Base-by-base conservation (phyloP, 73 alveolate species). In the Stentor roeselii region DNA sequence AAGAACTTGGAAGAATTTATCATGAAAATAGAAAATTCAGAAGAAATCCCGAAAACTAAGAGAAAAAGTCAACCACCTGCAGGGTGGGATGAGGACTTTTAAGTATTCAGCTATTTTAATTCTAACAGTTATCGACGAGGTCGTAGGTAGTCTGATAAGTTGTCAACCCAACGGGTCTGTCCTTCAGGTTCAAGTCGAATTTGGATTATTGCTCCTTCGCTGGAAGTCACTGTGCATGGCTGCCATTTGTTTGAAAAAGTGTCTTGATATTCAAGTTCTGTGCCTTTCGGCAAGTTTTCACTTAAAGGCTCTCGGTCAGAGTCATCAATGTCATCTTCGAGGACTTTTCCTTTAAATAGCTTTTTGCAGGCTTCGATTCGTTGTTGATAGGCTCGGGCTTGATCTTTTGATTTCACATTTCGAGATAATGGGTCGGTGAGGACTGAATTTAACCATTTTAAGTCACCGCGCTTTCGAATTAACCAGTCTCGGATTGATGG, bases 401-500 rank as follows among this genome's bases (percentile, higher is more conserved):
- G 67, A 11, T 50, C 67, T 50, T 50, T 50, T 11, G 30, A 11
- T 50, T 50, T 50, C 6, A 6, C 21, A 50, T 21, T 50, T 21
- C 67, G 6, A 50, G 6, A 11, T 50, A 50, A 50, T 11, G 67
- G 21, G 84, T 85, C 77, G 36, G 76, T 84, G 84, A 32, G 82
- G 75, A 36, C 41, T 38, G n/a, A 78, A 76, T 36, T 58, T 59
- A 32, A 75, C 76, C 67, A 32, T 38, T 27, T 83, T 40, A 42
- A 60, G 21, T 59, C 83, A 59, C 14, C 30, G 39, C 50, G 78
- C 11, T 50, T 39, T 38, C 34, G 59, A 86, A 15, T 60, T 59
- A 30, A 60, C 86, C 74, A 34, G 61, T 75, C 75, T 82, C 83
- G 60, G 3, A 87, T 86, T 3, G 38, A 42, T 11, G 85, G 84